These are phyloP conservation scores for Alternaria triticina DNA, from an alignment of 2,329 filamentous ascomycete genomes.

Conservation along the genomic window DNA sequence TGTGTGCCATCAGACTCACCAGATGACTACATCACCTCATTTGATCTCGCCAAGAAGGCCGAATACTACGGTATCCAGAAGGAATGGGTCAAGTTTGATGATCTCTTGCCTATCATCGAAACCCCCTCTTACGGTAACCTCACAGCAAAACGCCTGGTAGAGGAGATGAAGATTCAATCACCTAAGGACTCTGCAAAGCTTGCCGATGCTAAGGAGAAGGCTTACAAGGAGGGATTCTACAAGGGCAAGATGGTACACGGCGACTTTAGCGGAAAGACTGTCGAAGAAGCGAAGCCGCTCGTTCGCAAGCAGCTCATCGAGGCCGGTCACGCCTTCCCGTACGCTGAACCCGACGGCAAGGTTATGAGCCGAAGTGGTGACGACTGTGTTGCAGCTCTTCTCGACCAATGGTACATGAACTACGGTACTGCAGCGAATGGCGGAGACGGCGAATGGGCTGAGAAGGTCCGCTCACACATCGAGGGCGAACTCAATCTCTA, in stretches of 20 bases:
- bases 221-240: slow-evolving; percentile 98
- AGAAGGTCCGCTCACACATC: slow-evolving; percentile 60
- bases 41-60: slow-evolving; percentile 90
- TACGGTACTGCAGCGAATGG: slow-evolving; percentile 73
- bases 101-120: slow-evolving; percentile 77
- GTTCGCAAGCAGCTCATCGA: slow-evolving; percentile 80
- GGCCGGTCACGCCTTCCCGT: slow-evolving; percentile 81
- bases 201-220: slow-evolving; percentile 90
- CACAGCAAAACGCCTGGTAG: slow-evolving; percentile 80
- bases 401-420: slow-evolving; percentile 98
- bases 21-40: slow-evolving; percentile 89
- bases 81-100: slow-evolving; percentile 85
- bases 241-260: slow-evolving; percentile 89
- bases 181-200: slow-evolving; percentile 93
- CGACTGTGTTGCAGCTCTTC: slow-evolving; percentile 88
- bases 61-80: slow-evolving; percentile 94
- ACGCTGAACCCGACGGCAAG: slow-evolving; percentile 88
- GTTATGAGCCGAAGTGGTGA: slow-evolving; percentile 90
- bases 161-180: slow-evolving; percentile 94
- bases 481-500: slow-evolving; percentile 77
- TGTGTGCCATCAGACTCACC: slow-evolving; percentile 95
- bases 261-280: slow-evolving; percentile 84
- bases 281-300: slow-evolving; percentile 85
- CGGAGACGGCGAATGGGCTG: slow-evolving; percentile 78
- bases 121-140: slow-evolving; percentile 88